Percentiles rank a stretch among this genome's conserved stretches.
Evolutionary conservation across 2,329 filamentous ascomycete species (phyloP).

Genomic region (Fusarium pseudoanthophilum): DNA sequence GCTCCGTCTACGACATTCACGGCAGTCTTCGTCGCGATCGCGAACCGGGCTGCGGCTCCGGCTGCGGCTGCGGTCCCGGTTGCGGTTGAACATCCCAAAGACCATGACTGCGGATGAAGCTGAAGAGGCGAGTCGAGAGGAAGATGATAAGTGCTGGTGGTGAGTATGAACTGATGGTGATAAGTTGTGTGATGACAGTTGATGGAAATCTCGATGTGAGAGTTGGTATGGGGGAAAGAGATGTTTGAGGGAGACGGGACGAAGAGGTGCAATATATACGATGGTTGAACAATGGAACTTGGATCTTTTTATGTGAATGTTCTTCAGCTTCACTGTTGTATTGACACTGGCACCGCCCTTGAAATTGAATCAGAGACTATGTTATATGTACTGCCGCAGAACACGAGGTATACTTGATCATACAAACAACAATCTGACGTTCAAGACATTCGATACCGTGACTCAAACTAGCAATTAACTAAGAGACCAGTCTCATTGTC

Average conservation of each 20-base stretch:
- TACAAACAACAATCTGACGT: background rate
- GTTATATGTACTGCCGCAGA: background rate
- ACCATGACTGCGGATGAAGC: background rate
- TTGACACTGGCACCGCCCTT: background rate
- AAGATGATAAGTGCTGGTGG: background rate
- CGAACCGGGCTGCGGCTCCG: background rate
- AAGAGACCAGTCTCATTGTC: background rate
- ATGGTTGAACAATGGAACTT: background rate
- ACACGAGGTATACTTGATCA: background rate
- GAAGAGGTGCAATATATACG: background rate
- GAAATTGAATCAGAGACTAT: background rate
- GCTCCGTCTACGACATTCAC: background rate
- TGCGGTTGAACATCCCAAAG: background rate
- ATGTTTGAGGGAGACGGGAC: fast-evolving
- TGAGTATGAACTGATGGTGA: background rate
- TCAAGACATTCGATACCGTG: fast-evolving
- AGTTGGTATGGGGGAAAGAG: background rate
- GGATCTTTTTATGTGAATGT: background rate
- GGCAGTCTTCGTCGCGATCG: background rate
- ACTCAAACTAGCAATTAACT: fast-evolving
- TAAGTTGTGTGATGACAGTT: background rate
- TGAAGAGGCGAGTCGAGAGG: background rate
- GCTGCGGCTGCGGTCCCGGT: background rate
- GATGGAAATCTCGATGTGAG: background rate
- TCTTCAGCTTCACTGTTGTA: background rate